Percentiles rank a stretch among this genome's conserved stretches.
These are phyloP conservation scores for Candida neerlandica DNA, from an alignment of 1,139 yeast species.

Conservation along the genomic window DNA sequence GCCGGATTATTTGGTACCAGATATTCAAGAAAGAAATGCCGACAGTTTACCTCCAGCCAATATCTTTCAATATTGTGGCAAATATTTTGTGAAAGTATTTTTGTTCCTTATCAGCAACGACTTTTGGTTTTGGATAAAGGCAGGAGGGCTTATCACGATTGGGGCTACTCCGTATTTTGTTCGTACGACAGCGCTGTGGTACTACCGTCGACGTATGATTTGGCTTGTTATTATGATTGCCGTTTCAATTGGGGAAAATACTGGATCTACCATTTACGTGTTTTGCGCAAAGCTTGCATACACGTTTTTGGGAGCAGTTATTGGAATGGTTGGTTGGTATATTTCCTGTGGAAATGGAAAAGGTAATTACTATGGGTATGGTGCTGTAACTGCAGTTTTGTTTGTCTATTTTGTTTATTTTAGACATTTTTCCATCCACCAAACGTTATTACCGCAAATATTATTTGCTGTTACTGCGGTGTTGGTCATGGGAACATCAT, in stretches of 20 bases:
- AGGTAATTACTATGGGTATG: slow-evolving; percentile 38
- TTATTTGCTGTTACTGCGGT: slow-evolving; percentile 32
- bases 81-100: slow-evolving; percentile 20
- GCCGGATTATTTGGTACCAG: slow-evolving; percentile 18
- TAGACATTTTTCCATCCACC: slow-evolving; percentile 38
- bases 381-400: slow-evolving; percentile 32
- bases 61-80: slow-evolving; percentile 24
- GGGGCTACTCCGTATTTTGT: slow-evolving; percentile 34
- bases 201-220: slow-evolving; percentile 28
- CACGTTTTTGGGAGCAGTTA: slow-evolving; percentile 34
- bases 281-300: slow-evolving; percentile 29
- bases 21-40: slow-evolving; percentile 28
- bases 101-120: slow-evolving; percentile 21
- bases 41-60: slow-evolving; percentile 33
- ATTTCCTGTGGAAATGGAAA: slow-evolving; percentile 34
- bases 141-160: slow-evolving; percentile 26
- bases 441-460: slow-evolving; percentile 31
- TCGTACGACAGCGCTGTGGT: slow-evolving; percentile 35
- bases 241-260: slow-evolving; percentile 33
- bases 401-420: slow-evolving; percentile 28
- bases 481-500: slow-evolving; percentile 41
- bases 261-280: slow-evolving; percentile 38
- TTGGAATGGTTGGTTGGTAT: slow-evolving; percentile 42
- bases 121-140: slow-evolving; percentile 37
- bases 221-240: slow-evolving; percentile 42